These are phyloP conservation scores for Zancudomyces culisetae DNA, from an alignment of 371 early-diverging fungal species.

Conservation along the genomic window DNA sequence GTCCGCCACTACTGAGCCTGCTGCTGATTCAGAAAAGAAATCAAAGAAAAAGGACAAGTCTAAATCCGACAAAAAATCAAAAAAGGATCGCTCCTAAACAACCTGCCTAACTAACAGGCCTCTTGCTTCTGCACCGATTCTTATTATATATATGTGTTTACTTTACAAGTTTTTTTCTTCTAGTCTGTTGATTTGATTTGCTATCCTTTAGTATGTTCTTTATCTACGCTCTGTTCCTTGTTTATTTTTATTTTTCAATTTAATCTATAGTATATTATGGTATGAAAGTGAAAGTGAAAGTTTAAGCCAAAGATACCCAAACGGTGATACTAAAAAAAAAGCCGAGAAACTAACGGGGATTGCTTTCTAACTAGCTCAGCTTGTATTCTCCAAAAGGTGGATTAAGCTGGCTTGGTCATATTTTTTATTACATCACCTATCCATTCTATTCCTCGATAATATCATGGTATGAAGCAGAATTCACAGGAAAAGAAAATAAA, in stretches of 20 bases:
- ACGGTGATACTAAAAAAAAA: no score
- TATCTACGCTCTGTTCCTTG: not conserved
- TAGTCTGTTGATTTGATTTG: not conserved
- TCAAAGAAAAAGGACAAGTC: constrained; percentile 27
- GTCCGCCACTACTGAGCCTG: constrained; percentile 6
- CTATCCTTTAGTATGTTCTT: no score
- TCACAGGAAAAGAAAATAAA: no score
- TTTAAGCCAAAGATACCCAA: not conserved
- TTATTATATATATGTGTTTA: not conserved
- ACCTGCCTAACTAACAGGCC: constrained; percentile 7
- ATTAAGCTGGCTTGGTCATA: not conserved
- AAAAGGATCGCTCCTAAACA: constrained; percentile 20
- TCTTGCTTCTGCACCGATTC: not conserved
- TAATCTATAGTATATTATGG: not conserved
- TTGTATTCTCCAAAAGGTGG: not conserved
- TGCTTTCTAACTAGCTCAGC: not conserved
- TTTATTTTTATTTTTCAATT: not conserved
- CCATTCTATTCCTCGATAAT: not conserved
- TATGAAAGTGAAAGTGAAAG: not conserved
- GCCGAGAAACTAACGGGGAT: not conserved
- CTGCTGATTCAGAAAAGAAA: constrained; percentile 18
- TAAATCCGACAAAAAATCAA: constrained; percentile 25
- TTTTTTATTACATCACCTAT: not conserved
- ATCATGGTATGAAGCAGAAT: not conserved
- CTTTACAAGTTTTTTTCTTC: not conserved